Evolutionary conservation across 371 early-diverging fungal genomes (phyloP).

Genomic region (Mortierella sp.): DNA sequence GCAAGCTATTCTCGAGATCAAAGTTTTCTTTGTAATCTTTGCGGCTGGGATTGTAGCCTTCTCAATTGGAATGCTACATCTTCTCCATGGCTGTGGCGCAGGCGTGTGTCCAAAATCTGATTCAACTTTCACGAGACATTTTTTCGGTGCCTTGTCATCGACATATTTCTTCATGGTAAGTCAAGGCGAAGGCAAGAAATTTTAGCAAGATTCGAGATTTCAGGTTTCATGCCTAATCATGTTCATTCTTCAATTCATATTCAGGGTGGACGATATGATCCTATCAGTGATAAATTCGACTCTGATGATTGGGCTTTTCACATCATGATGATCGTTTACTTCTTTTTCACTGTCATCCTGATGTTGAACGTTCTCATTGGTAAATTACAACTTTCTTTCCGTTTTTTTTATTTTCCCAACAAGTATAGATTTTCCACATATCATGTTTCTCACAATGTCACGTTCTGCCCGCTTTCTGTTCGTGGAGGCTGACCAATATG

Average conservation of each 20-base stretch:
- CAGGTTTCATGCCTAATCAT: background rate
- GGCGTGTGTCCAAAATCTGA: background rate
- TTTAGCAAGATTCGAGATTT: no score
- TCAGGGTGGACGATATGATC: conserved; percentile 46
- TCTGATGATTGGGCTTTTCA: conserved; percentile 21
- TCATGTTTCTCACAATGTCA: no score
- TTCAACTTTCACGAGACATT: conserved; percentile 8
- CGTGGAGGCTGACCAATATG: no score
- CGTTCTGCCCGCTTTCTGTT: no score
- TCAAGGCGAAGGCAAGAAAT: background rate
- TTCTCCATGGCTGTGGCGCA: conserved; percentile 19
- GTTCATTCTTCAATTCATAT: background rate
- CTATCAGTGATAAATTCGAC: conserved; percentile 12
- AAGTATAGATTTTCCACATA: no score
- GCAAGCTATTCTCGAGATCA: conserved; percentile 22
- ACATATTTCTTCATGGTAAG: conserved; percentile 48
- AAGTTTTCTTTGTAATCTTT: conserved; percentile 42
- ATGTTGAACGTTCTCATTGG: conserved; percentile 52
- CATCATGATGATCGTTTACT: conserved; percentile 38
- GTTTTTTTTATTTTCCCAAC: background rate
- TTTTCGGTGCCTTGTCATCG: conserved; percentile 27
- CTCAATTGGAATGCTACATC: conserved; percentile 24
- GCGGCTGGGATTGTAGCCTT: conserved; percentile 29
- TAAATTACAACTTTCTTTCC: conserved; percentile 7
- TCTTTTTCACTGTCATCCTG: conserved; percentile 45